Base-by-base conservation (phyloP, 2,329 filamentous ascomycete species). In the Penicillium frequentans region DNA sequence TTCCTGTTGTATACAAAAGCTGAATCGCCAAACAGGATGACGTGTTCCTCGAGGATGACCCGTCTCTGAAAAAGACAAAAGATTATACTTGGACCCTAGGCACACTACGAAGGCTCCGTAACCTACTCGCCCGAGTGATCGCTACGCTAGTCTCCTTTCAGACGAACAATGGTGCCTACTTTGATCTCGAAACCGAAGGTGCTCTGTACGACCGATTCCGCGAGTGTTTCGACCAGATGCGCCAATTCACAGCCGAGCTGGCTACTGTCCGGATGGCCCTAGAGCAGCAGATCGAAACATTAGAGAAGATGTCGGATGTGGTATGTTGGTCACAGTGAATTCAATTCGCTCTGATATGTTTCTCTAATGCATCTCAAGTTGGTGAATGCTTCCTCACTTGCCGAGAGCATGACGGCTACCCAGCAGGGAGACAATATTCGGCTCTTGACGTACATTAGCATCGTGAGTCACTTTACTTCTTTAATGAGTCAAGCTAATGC, bases 341-440 rank as follows among this genome's bases (percentile, higher is more conserved):
- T 16, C 3, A 1, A 35, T 16, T 35, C 33, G 13, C 13, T 16
- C 4, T 16, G 33, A 37, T 37, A 31, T 5, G 10, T 19, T 24
- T 23, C 29, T 37, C 35, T 42, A 39, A 49, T 11, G n/a, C 8
- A 47, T 49, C 51, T 55, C 8, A 46, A 60, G 58, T 37, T 60
- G 52, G 58, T 60, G 14, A 58, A 57, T 43, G 58, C 55, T 24
- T 60, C 58, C 5, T 54, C 55, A n/a, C 45, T 60, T 14, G 46
- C 55, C 8, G 55, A 60, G 24, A 60, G 58, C 37, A 60, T 60
- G 14, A 60, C 55, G 8, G 52, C 55, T 35, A 60, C 58, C 11
- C 51, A 51, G 3, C 55, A 60, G 31, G 58, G 58, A 13, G 48
- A 60, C n/a, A 57, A 60, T 58, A 60, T 60, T 31, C 29, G 49